A percentile compares a stretch with the other conserved stretches of the same genome.
These are phyloP conservation scores for Claviceps pusilla DNA, from an alignment of 2,329 filamentous ascomycete genomes.

Conservation along the genomic window DNA sequence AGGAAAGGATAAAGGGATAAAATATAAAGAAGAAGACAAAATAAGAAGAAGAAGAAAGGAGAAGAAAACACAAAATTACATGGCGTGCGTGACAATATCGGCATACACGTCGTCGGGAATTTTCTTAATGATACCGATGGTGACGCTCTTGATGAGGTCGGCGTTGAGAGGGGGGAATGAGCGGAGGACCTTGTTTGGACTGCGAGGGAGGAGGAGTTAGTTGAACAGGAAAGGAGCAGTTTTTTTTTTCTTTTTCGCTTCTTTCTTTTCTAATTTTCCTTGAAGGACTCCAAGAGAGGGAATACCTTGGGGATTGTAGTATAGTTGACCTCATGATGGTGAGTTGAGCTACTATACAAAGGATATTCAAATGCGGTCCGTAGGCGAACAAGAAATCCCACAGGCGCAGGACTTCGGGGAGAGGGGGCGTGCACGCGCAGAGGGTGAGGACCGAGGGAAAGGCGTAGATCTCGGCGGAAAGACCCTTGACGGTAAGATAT, in stretches of 20 bases:
- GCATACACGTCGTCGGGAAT: conserved; percentile 83
- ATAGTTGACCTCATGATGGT: conserved; percentile 77
- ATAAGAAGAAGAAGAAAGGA: not conserved
- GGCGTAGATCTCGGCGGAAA: conserved; percentile 88
- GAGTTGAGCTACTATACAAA: conserved; percentile 92
- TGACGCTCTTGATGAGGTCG: conserved; percentile 68
- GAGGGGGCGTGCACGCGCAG: conserved; percentile 85
- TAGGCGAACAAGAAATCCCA: conserved; percentile 99
- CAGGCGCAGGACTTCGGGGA: conserved; percentile 80
- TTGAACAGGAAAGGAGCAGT: no score
- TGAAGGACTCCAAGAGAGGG: not conserved
- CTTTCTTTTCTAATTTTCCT: no score
- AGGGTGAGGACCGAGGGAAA: conserved; percentile 91
- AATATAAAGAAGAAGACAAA: not conserved
- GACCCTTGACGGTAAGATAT: conserved; percentile 71
- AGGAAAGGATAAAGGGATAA: not conserved
- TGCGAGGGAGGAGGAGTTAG: conserved; percentile 24
- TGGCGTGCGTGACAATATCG: conserved; percentile 77
- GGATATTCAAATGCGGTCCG: conserved; percentile 81
- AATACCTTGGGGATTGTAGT: conserved; percentile 66
- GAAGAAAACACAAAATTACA: conserved; percentile 23
- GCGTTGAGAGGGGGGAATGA: conserved; percentile 75
- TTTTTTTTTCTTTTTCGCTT: not conserved
- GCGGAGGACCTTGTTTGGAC: conserved; percentile 82
- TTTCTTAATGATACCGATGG: conserved; percentile 73